Base-by-base conservation (phyloP, 2,329 filamentous ascomycete genomes). In the Botrytis deweyae region DNA sequence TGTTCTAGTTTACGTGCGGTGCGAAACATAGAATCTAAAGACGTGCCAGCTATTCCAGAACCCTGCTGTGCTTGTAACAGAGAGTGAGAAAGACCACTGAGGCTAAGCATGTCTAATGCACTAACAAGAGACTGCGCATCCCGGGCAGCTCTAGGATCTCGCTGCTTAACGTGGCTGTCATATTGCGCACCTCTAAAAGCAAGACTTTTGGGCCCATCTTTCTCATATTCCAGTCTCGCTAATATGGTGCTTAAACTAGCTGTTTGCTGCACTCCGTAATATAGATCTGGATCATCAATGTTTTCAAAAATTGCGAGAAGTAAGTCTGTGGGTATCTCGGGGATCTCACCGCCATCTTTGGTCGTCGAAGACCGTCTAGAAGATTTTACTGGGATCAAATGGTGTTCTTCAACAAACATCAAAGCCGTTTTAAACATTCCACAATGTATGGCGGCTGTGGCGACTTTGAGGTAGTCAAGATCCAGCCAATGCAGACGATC, bases 201-300 rank as follows among this genome's bases (percentile, higher is more conserved):
- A 29, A 99, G 87, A 76, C 93, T 95, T 80, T 97, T 97, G 69
- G 91, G 86, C 0, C 95, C 95, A 78, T 97, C 92, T 68, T 91
- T 91, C 83, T 99, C 96, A 80, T 98, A 95, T 77, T 97, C 94
- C 7, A 98, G 87, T 16, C 93, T 91, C 69, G 92, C 89, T 74
- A 98, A 85, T 1, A 98, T 92, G 18, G 92, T 93, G 25, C 88
- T 86, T 25, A 99, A 84, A 73, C 90, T 94, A 10, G 94, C 88
- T 59, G 89, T 89, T 81, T 97, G 92, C 61, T 93, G 89, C 12
- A 98, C 87, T 6, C 96, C 97, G 80, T 99, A 99, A 81, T 97
- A 99, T 0, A 94, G 92, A 81, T 99, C 96, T 2, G 95, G 95
- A 79, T 99, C 97, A 80, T 98, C 95, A 65, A 99, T 92, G 75